Evolutionary conservation across 176 grass and related monocot genomes (phyloP).

Genomic region (Aegilops longissima): DNA sequence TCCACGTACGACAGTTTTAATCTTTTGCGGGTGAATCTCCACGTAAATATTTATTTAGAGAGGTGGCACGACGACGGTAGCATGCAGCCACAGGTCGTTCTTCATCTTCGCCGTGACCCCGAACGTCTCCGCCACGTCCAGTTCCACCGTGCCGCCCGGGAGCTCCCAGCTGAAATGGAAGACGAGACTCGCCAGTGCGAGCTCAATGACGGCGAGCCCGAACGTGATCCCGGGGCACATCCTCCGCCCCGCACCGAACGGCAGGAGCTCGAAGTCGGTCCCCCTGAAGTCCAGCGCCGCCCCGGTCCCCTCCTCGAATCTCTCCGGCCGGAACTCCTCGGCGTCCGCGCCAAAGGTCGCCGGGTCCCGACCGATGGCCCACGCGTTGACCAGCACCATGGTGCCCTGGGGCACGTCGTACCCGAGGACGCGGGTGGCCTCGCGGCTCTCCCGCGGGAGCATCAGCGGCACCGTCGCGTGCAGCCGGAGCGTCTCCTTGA

Average conservation of each 20-base stretch:
- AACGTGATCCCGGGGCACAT: not conserved
- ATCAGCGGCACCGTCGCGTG: not conserved
- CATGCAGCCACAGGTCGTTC: not conserved
- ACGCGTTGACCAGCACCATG: not conserved
- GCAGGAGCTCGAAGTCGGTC: not conserved
- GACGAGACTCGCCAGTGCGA: not conserved
- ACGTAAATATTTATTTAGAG: no score
- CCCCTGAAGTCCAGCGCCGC: not conserved
- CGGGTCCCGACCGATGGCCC: not conserved
- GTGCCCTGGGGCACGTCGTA: not conserved
- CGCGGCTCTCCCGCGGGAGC: not conserved
- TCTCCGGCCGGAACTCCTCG: not conserved
- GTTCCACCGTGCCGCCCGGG: not conserved
- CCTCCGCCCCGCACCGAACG: not conserved
- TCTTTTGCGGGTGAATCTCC: no score
- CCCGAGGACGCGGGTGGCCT: not conserved
- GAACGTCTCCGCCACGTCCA: not conserved
- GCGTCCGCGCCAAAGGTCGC: not conserved
- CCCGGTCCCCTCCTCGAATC: not conserved
- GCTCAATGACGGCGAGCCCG: not conserved
- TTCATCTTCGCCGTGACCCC: constrained; percentile 4
- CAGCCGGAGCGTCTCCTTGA: constrained; percentile 19
- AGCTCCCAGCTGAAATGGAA: constrained; percentile 12
- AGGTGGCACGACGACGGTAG: not conserved
- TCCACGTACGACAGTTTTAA: no score